Percentiles rank a stretch among this genome's conserved stretches.
Evolutionary conservation across 2,329 filamentous ascomycete species (phyloP).

Genomic region (Colletotrichum sublineola): DNA sequence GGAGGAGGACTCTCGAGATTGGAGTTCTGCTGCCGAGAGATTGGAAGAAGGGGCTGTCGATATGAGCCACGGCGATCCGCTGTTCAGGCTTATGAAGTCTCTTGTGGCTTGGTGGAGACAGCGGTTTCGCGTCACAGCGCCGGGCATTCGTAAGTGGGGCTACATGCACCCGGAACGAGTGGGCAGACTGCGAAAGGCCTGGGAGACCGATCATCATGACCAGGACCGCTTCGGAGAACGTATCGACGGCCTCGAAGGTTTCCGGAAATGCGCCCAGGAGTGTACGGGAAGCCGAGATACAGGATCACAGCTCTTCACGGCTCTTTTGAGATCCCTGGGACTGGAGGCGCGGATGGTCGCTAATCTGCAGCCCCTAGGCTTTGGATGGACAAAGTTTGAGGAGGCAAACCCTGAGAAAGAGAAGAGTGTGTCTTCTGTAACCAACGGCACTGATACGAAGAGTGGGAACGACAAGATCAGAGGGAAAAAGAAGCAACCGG

Average conservation of each 20-base stretch:
- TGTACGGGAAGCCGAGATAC: conserved; percentile 89
- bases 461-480: conserved; percentile 34
- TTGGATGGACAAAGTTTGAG: conserved; percentile 90
- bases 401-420: conserved; percentile 73
- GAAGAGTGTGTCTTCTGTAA: not conserved
- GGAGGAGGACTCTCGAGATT: conserved; percentile 67
- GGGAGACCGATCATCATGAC: conserved; percentile 73
- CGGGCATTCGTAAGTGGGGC: conserved; percentile 88
- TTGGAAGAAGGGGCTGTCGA: conserved; percentile 80
- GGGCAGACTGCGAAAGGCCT: conserved; percentile 79
- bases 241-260: conserved; percentile 74
- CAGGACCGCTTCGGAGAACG: conserved; percentile 80
- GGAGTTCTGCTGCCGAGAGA: conserved; percentile 77
- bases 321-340: conserved; percentile 82
- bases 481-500: conserved; percentile 44
- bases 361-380: conserved; percentile 87
- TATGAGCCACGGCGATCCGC: conserved; percentile 85
- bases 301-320: conserved; percentile 90
- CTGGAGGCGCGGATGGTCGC: conserved; percentile 87
- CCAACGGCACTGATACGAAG: conserved; percentile 37
- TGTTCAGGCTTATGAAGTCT: conserved; percentile 80
- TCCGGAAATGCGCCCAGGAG: conserved; percentile 75
- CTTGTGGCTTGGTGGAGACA: conserved; percentile 92
- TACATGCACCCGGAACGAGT: conserved; percentile 85
- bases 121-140: conserved; percentile 80